These are phyloP conservation scores for Clonostachys chloroleuca DNA, from an alignment of 2,329 filamentous ascomycete species.

Conservation along the genomic window DNA sequence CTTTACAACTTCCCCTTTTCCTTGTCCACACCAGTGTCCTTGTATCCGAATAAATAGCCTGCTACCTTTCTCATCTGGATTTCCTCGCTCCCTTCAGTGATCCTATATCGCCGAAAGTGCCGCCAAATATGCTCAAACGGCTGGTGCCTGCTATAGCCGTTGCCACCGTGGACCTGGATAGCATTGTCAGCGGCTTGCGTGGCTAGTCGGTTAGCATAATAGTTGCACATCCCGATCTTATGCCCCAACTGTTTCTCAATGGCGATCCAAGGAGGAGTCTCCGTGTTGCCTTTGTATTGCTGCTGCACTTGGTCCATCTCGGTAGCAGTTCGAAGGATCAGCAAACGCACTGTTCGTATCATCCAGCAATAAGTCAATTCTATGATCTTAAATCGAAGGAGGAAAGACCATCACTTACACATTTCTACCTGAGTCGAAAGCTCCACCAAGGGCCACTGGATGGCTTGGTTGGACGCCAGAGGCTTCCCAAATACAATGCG, in stretches of 20 bases:
- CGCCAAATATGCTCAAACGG: conserved; percentile 10
- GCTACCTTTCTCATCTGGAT: conserved; percentile 9
- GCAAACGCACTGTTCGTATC: conserved; percentile 1
- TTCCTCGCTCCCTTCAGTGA: conserved; percentile 9
- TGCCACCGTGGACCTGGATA: conserved; percentile 9
- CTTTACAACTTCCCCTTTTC: no score
- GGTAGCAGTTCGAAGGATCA: conserved; percentile 7
- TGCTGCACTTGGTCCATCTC: conserved; percentile 7
- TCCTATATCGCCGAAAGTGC: conserved; percentile 8
- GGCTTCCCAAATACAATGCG: conserved; percentile 8
- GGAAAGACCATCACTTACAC: not conserved
- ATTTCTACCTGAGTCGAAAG: conserved; percentile 8
- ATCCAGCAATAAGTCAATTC: no score
- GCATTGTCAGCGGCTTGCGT: conserved; percentile 8
- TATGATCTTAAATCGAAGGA: no score
- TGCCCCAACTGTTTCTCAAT: conserved; percentile 10
- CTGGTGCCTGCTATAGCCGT: conserved; percentile 9
- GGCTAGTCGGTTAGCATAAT: conserved; percentile 8
- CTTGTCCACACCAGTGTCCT: not conserved
- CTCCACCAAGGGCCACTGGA: conserved; percentile 10
- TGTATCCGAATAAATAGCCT: conserved; percentile 8
- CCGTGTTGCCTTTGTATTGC: not conserved
- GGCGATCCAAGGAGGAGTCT: conserved; percentile 6
- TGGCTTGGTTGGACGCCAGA: conserved; percentile 7
- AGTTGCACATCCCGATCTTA: conserved; percentile 12